Conservation (phyloP, 1,284 basidiomycete species). For the Ceratobasidium sp. region DNA sequence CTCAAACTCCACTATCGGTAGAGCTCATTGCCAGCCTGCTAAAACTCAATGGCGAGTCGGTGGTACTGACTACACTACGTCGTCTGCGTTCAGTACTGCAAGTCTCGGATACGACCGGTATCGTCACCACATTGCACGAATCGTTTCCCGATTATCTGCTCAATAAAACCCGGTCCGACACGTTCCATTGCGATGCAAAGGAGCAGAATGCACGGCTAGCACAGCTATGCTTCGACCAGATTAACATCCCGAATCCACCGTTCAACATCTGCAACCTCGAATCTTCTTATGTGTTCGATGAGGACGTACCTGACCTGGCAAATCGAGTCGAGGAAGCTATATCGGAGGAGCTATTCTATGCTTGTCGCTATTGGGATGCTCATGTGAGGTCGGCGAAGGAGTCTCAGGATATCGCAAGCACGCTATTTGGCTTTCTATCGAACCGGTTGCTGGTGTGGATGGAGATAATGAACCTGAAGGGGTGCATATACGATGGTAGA, state of each 20-base stretch:
- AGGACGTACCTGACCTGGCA: neutral
- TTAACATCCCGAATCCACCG: neutral
- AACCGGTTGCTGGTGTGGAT: neutral
- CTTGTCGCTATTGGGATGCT: neutral
- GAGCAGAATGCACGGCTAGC: neutral
- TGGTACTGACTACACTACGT: neutral
- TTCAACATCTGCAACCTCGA: no score
- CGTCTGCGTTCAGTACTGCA: neutral
- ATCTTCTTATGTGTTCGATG: no score
- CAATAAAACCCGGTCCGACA: neutral
- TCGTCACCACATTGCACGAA: neutral
- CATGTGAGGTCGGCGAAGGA: neutral
- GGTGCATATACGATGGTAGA: neutral
- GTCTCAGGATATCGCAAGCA: neutral
- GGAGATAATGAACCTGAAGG: slow-evolving; percentile 11
- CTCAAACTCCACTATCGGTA: neutral
- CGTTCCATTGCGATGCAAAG: neutral
- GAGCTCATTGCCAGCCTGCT: neutral
- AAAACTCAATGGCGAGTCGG: neutral
- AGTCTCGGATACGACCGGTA: neutral
- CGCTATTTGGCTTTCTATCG: neutral
- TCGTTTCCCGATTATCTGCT: slow-evolving; percentile 15
- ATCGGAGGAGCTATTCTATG: no score
- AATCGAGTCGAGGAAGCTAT: neutral
- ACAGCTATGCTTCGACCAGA: slow-evolving; percentile 5